phyloP scores from a whole-genome alignment of 129 eudicot species.

The Smallanthus sonchifolius region DNA sequence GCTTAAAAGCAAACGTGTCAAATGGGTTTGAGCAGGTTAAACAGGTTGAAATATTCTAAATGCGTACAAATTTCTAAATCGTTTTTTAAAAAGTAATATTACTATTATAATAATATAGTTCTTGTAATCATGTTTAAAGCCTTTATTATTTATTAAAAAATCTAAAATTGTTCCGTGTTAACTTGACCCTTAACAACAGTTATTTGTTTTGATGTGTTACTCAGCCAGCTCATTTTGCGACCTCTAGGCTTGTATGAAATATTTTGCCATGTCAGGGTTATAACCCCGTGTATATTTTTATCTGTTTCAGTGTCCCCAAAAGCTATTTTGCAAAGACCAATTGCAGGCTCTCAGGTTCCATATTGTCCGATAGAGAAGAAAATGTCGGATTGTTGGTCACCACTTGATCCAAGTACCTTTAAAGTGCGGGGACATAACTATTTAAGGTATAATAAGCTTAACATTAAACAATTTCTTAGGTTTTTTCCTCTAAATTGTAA shows the following conservation, averaged over 20 bases:
- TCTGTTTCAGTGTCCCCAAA: conserved; percentile 61
- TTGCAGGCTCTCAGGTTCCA: conserved; percentile 88
- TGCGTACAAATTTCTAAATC: background rate
- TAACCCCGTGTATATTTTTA: background rate
- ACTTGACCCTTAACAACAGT: background rate
- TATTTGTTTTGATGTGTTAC: background rate
- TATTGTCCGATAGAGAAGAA: conserved; percentile 72
- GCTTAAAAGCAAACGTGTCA: background rate
- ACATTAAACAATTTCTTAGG: background rate
- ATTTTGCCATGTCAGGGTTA: background rate
- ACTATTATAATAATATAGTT: background rate
- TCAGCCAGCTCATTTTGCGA: background rate
- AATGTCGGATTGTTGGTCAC: conserved; percentile 79
- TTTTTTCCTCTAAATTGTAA: background rate
- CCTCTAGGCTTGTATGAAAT: background rate
- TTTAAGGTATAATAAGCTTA: conserved; percentile 36
- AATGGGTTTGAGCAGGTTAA: background rate
- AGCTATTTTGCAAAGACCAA: conserved; percentile 70
- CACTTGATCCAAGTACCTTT: conserved; percentile 68
- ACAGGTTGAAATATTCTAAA: background rate
- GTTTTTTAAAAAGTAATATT: background rate
- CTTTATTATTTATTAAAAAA: background rate
- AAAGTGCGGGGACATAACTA: conserved; percentile 76
- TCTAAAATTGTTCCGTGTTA: background rate
- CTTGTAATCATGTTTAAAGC: background rate